Evolutionary conservation across 352 stramenopile species (phyloP).

Genomic region (Phytophthora colocasiae): DNA sequence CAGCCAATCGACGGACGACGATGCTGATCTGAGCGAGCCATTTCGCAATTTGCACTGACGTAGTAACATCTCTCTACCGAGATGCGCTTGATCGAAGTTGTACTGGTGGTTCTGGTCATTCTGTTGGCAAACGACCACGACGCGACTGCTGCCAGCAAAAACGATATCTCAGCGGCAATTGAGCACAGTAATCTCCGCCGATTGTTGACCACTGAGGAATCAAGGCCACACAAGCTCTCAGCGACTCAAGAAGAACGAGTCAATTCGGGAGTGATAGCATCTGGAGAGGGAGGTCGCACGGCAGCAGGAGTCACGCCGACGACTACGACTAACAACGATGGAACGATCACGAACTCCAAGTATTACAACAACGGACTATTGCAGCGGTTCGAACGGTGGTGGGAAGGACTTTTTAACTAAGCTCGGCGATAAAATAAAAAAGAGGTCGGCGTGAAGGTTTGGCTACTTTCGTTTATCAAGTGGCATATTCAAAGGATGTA

Average conservation of each 20-base stretch:
- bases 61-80: background rate
- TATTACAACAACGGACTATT: constrained; percentile 26
- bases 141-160: background rate
- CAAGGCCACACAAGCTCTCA: background rate
- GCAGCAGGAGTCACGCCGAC: background rate
- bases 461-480: too few relatives aligned
- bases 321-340: constrained; percentile 11
- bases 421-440: background rate
- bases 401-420: constrained; percentile 1
- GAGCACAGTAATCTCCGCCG: background rate
- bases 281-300: background rate
- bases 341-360: constrained; percentile 18
- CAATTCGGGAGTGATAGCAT: background rate
- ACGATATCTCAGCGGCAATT: background rate
- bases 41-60: constrained; percentile 7
- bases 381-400: constrained; percentile 16
- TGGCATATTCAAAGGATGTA: too few relatives aligned
- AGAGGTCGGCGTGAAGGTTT: too few relatives aligned
- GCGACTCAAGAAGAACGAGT: constrained; percentile 15
- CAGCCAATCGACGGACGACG: background rate
- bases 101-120: constrained; percentile 1
- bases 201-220: background rate
- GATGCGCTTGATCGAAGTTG: constrained; percentile 13
- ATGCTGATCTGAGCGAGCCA: background rate
- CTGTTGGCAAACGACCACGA: constrained; percentile 2